Evolutionary conservation across 2,329 filamentous ascomycete species (phyloP).

Genomic region (Fusarium abutilonis): DNA sequence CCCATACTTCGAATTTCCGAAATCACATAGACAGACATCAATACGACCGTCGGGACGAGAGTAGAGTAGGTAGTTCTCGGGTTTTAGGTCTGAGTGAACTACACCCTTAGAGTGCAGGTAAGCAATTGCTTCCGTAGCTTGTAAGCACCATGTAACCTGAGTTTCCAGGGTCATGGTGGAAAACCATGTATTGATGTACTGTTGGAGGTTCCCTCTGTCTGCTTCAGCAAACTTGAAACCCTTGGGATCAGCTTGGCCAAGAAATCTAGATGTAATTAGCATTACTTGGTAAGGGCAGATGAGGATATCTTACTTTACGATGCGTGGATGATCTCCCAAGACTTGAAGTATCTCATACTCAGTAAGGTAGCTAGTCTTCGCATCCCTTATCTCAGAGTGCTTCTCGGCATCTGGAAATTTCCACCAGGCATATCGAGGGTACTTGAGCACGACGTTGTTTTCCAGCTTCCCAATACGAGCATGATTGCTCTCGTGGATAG

Average conservation of each 20-base stretch:
- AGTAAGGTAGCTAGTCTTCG: not conserved
- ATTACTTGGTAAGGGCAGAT: not conserved
- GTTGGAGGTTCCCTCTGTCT: not conserved
- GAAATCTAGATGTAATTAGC: not conserved
- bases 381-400: not conserved
- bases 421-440: not conserved
- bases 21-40: slow-evolving; percentile 4
- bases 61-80: slow-evolving; percentile 1
- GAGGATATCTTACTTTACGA: not conserved
- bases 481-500: not conserved
- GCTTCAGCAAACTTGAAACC: slow-evolving; percentile 1
- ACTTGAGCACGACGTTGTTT: not conserved
- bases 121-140: not conserved
- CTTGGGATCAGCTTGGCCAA: not conserved
- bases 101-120: slow-evolving; percentile 2
- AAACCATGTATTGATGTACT: not conserved
- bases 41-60: not conserved
- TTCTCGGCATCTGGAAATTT: not conserved
- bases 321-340: not conserved
- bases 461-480: not conserved
- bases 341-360: not conserved
- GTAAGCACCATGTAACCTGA: not conserved
- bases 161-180: not conserved
- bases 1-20: slow-evolving; percentile 1
- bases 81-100: not conserved